Percentiles rank a stretch among this genome's conserved stretches.
phyloP scores from a whole-genome alignment of 179 eudicot species.

The Vitellaria paradoxa region DNA sequence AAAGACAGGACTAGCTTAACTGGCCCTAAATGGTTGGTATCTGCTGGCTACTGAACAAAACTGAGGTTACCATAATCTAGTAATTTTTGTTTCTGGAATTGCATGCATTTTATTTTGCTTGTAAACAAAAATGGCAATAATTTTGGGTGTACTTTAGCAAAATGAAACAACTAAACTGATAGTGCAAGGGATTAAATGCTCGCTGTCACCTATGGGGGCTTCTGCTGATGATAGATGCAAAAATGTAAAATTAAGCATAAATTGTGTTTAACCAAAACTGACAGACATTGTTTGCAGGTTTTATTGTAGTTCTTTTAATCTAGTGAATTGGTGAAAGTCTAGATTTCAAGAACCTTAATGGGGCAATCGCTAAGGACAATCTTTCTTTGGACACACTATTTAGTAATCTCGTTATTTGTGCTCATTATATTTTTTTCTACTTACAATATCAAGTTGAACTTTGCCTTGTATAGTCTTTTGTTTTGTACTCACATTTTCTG shows the following conservation, averaged over 20 bases:
- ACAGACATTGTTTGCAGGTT: not conserved
- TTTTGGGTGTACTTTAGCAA: not conserved
- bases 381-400: not conserved
- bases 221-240: not conserved
- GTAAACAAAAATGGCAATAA: not conserved
- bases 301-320: not conserved
- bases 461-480: not conserved
- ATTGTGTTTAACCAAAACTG: not conserved
- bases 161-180: not conserved
- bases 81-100: not conserved
- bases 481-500: not conserved
- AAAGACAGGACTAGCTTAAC: not conserved
- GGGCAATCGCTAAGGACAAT: not conserved
- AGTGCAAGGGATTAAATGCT: not conserved
- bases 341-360: not conserved
- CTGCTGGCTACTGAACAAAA: not conserved
- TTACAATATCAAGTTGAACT: not conserved
- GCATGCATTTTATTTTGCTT: not conserved
- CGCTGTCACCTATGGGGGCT: not conserved
- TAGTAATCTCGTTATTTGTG: not conserved
- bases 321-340: not conserved
- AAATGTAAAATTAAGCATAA: not conserved
- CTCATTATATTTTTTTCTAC: not conserved
- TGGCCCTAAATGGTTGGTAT: not conserved
- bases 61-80: not conserved